phyloP scores from a whole-genome alignment of 2,329 filamentous ascomycete genomes.

The Botrytis fragariae region DNA sequence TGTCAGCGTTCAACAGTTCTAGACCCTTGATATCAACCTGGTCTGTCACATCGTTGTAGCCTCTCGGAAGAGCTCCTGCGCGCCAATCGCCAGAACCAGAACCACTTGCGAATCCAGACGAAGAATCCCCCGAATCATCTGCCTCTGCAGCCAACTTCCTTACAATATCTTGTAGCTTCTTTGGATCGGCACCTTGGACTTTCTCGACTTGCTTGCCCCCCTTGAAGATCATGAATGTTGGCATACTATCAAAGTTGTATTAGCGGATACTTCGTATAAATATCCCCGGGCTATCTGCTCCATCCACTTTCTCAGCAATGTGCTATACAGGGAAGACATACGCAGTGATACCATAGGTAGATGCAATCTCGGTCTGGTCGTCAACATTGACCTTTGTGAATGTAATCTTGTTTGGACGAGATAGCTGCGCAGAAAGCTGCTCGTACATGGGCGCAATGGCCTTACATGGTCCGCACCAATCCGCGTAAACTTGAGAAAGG shows the following conservation, averaged over 20 bases:
- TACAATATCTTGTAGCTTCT: slow-evolving; percentile 67
- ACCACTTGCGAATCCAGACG: slow-evolving; percentile 40
- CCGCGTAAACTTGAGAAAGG: slow-evolving; percentile 68
- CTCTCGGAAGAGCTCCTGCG: slow-evolving; percentile 71
- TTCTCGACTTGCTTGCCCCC: slow-evolving; percentile 65
- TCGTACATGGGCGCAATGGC: slow-evolving; percentile 82
- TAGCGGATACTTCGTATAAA: slow-evolving; percentile 1
- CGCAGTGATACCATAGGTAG: slow-evolving; percentile 69
- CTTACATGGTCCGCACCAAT: slow-evolving; percentile 83
- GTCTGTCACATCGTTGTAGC: slow-evolving; percentile 80
- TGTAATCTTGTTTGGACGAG: slow-evolving; percentile 68
- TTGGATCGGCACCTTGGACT: slow-evolving; percentile 71
- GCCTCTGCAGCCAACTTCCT: slow-evolving; percentile 68
- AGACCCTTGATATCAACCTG: slow-evolving; percentile 75
- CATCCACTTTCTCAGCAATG: neutral
- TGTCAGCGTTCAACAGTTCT: slow-evolving; percentile 85
- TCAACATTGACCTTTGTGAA: slow-evolving; percentile 90
- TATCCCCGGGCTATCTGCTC: neutral
- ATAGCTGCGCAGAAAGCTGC: slow-evolving; percentile 67
- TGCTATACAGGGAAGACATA: slow-evolving; percentile 40
- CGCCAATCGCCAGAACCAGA: slow-evolving; percentile 61
- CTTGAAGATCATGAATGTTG: slow-evolving; percentile 89
- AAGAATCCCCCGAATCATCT: slow-evolving; percentile 45
- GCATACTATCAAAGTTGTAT: slow-evolving; percentile 50
- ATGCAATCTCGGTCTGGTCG: slow-evolving; percentile 67